Percentiles rank a stretch among this genome's conserved stretches.
Conservation (phyloP, 768 basidiomycete genomes). For the Hygrophorus pudorinus region DNA sequence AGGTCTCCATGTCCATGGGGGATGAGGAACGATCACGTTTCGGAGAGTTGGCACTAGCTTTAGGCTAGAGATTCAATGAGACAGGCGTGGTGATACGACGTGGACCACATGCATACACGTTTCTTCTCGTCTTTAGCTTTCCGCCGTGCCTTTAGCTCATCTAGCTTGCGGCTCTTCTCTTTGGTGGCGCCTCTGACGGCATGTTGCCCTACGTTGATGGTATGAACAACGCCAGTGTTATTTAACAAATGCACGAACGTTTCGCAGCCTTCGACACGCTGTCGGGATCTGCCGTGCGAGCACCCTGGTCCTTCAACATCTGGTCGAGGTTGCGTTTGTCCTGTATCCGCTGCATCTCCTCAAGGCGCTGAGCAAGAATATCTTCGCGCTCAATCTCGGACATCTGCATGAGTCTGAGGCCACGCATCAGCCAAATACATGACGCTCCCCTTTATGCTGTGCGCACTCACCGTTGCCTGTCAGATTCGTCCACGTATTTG, state of each 20-base stretch:
- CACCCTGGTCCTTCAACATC: slow-evolving; percentile 59
- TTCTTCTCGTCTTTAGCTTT: slow-evolving; percentile 87
- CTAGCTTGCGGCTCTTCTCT: slow-evolving; percentile 69
- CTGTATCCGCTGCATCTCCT: slow-evolving; percentile 67
- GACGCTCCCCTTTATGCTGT: slow-evolving; percentile 11
- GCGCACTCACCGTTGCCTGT: slow-evolving; percentile 64
- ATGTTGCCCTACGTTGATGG: slow-evolving; percentile 51
- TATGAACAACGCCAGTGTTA: not conserved
- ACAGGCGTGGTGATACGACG: not conserved
- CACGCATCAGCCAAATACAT: slow-evolving; percentile 16
- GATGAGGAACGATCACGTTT: slow-evolving; percentile 69
- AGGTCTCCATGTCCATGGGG: slow-evolving; percentile 79
- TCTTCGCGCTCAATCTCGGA: slow-evolving; percentile 86
- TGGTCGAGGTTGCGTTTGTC: slow-evolving; percentile 65
- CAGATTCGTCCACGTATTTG: slow-evolving; percentile 78
- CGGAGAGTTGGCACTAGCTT: slow-evolving; percentile 46
- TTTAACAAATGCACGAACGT: slow-evolving; percentile 35
- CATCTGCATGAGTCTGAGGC: slow-evolving; percentile 60
- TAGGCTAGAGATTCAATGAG: slow-evolving; percentile 9
- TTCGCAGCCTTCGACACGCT: slow-evolving; percentile 66
- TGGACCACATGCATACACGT: slow-evolving; percentile 38
- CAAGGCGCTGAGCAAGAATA: slow-evolving; percentile 69
- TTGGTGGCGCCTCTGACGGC: slow-evolving; percentile 64
- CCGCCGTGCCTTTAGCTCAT: slow-evolving; percentile 78
- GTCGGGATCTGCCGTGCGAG: slow-evolving; percentile 39